Evolutionary conservation across 2,329 filamentous ascomycete species (phyloP).

Genomic region (Xylariaceae sp.): DNA sequence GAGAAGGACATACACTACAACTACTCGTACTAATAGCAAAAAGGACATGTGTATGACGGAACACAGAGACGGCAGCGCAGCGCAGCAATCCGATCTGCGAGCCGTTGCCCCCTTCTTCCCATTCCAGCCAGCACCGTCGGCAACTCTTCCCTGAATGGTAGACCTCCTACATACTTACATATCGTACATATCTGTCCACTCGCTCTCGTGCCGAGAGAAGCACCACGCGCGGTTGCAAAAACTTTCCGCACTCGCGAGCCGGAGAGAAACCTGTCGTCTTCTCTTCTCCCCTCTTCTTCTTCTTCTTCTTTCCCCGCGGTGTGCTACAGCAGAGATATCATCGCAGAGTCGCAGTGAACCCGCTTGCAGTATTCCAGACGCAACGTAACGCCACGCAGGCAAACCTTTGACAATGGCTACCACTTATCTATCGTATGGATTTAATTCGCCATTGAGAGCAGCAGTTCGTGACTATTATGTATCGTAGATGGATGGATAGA

Average conservation of each 20-base stretch:
- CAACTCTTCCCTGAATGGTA: conserved; percentile 26
- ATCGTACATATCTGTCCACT: no score
- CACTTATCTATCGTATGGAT: not conserved
- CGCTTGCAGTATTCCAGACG: conserved; percentile 19
- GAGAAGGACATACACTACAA: not conserved
- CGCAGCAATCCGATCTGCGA: conserved; percentile 28
- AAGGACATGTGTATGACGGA: conserved; percentile 25
- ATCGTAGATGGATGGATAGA: no score
- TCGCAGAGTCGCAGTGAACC: conserved; percentile 21
- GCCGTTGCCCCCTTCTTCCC: conserved; percentile 19
- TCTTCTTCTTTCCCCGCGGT: conserved; percentile 7
- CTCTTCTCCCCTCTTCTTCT: not conserved
- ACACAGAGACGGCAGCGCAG: conserved; percentile 26
- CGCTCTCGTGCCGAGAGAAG: not conserved
- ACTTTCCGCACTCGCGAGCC: conserved; percentile 22
- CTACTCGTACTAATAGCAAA: conserved; percentile 7
- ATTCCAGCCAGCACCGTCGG: conserved; percentile 24
- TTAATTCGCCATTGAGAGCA: conserved; percentile 14
- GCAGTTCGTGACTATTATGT: conserved; percentile 8
- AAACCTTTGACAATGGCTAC: not conserved
- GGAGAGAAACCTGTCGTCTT: not conserved
- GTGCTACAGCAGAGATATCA: conserved; percentile 22
- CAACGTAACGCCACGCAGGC: conserved; percentile 15
- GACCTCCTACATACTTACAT: not conserved
- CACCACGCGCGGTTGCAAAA: conserved; percentile 22